These are phyloP conservation scores for Nigrospora sphaerica DNA, from an alignment of 2,329 filamentous ascomycete species.

Conservation along the genomic window DNA sequence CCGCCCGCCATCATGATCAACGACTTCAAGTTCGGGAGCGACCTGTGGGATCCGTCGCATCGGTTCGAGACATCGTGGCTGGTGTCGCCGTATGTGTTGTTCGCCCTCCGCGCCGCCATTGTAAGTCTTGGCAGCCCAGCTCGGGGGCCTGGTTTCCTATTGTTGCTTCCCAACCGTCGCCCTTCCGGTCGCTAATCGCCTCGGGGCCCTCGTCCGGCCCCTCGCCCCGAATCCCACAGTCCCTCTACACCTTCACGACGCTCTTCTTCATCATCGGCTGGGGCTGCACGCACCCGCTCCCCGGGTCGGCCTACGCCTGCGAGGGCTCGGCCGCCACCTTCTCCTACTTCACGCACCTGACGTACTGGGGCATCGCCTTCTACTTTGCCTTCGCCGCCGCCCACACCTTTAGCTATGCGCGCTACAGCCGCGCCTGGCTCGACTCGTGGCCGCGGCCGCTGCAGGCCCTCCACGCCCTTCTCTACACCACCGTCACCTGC, in stretches of 20 bases:
- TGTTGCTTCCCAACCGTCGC: too few species aligned
- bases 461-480: constrained; percentile 57
- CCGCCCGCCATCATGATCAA: constrained; percentile 1
- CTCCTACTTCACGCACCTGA: constrained; percentile 76
- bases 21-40: constrained; percentile 14
- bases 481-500: constrained; percentile 55
- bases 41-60: constrained; percentile 46
- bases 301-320: constrained; percentile 29
- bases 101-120: constrained; percentile 46
- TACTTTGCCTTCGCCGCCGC: constrained; percentile 63
- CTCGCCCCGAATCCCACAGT: constrained; percentile 6
- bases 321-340: constrained; percentile 49
- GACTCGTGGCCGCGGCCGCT: constrained; percentile 52
- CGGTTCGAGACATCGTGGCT: constrained; percentile 79
- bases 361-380: constrained; percentile 76
- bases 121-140: constrained; percentile 25
- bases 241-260: constrained; percentile 62
- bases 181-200: too few species aligned
- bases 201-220: too few species aligned
- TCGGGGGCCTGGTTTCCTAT: too few species aligned
- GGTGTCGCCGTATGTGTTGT: constrained; percentile 58
- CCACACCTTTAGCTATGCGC: constrained; percentile 64
- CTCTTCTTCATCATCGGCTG: constrained; percentile 64
- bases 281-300: constrained; percentile 43
- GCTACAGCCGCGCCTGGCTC: constrained; percentile 45